Base-by-base conservation (phyloP, 495 filamentous ascomycete species). In the Xylaria scruposa region DNA sequence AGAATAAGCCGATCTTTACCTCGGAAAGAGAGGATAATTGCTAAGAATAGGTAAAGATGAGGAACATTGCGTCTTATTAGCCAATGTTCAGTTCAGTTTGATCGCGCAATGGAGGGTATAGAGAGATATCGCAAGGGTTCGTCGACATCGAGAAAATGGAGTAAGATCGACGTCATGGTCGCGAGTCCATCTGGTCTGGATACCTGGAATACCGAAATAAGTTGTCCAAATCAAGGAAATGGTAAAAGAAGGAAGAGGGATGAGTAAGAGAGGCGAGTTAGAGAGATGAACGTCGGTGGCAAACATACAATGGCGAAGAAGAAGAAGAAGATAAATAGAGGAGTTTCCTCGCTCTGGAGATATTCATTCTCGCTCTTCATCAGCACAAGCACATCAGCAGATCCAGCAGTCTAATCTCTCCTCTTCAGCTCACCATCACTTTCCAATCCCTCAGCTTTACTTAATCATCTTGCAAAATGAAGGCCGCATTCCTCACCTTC, bases 401-500 rank as follows among this genome's bases (percentile, higher is more conserved):
- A 59, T 53, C 69, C 67, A 54, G 53, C 59, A 75, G 51, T 66
- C n/a, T 68, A 56, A 49, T 24, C 61, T 24, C 51, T 61, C 46
- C 40, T 69, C 38, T 26, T 26, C 49, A 67, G 56, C 46, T 40
- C 10, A 21, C 29, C 51, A 19, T 15, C 62, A 44, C 10, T n/a
- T 36, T 47, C 70, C 40, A 73, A 6, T 49, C n/a, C 24, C 62
- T 64, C 26, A 13, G 49, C 29, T 40, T 61, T 21, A 51, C 40
- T 47, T 24, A n/a, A 60, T 17, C 42, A 36, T 10, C 53, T 3
- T n/a, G 72, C 77, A 81, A 78, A 70, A 83, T 83, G 81, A 82
- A 83, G 80, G 68, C 78, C 75, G 29, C 76, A 60, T 69, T 83
- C 66, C 69, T 81, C 61, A 65, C 78, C 47, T 72, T 83, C 71